A percentile compares a stretch with the other conserved stretches of the same genome.
Conservation (phyloP, 345 rosid genomes). For the Eucalyptus tenuipes region DNA sequence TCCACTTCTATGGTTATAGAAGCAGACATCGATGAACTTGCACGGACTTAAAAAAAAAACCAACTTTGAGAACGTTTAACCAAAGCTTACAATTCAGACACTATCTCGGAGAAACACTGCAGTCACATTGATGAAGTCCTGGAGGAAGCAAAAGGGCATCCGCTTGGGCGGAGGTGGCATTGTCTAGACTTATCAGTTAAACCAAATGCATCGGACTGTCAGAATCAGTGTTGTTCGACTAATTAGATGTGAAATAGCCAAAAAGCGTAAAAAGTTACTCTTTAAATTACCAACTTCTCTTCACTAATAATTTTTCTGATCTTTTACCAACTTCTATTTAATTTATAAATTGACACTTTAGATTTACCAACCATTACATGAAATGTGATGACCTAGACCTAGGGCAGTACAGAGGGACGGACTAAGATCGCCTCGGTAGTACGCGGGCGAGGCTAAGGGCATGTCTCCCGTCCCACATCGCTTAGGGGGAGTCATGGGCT, state of each 20-base stretch:
- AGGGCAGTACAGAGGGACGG: too few species aligned
- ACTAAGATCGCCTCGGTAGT: too few species aligned
- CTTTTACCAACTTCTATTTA: not conserved
- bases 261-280: not conserved
- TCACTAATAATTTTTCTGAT: not conserved
- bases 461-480: too few species aligned
- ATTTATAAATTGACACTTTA: not conserved
- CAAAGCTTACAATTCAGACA: not conserved
- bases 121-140: slow-evolving; percentile 45
- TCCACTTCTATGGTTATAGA: not conserved
- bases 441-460: too few species aligned
- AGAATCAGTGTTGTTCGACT: not conserved
- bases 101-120: not conserved
- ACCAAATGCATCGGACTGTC: not conserved
- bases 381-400: too few species aligned
- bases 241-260: slow-evolving; percentile 8
- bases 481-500: too few species aligned
- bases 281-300: not conserved
- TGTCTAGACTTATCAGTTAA: not conserved
- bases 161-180: slow-evolving; percentile 25
- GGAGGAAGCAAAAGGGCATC: slow-evolving; percentile 60
- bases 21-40: not conserved
- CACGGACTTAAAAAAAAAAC: not conserved
- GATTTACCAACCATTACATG: not conserved
- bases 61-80: not conserved